Evolutionary conservation across 2,329 filamentous ascomycete species (phyloP).

Genomic region (Amauroascus niger): DNA sequence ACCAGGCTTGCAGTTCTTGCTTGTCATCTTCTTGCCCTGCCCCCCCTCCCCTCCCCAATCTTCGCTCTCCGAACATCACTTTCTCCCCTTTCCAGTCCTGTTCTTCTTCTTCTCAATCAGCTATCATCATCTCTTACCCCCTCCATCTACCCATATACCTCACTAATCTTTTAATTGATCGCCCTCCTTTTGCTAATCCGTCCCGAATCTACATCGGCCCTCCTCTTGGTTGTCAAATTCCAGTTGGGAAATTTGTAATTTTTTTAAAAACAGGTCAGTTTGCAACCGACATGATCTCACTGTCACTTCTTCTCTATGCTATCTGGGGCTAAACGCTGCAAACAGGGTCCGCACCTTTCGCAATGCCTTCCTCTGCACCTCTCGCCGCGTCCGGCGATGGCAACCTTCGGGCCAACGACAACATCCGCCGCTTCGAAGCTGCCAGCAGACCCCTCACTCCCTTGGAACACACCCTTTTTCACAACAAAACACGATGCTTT

Average conservation of each 20-base stretch:
- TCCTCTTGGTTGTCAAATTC: background rate
- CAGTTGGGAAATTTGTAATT: too few relatives aligned
- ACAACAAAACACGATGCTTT: constrained; percentile 99
- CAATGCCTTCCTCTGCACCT: constrained; percentile 48
- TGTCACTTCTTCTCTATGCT: too few relatives aligned
- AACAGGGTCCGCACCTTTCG: constrained; percentile 12
- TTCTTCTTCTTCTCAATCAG: constrained; percentile 12
- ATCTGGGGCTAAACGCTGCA: background rate
- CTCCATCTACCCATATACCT: background rate
- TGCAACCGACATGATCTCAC: too few relatives aligned
- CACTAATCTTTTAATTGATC: constrained; percentile 16
- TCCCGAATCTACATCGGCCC: background rate
- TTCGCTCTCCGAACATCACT: constrained; percentile 8
- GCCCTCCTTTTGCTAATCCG: constrained; percentile 20
- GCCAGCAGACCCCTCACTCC: constrained; percentile 89
- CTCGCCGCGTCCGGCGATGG: constrained; percentile 41
- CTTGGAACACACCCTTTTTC: constrained; percentile 85
- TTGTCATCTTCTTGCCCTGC: background rate
- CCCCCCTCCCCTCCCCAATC: background rate
- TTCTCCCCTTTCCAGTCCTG: too few relatives aligned
- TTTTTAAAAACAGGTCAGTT: too few relatives aligned
- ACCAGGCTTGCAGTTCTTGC: background rate
- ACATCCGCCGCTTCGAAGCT: constrained; percentile 91
- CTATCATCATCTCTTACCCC: too few relatives aligned
- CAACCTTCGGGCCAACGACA: constrained; percentile 79